Base-by-base conservation (phyloP, 148 eudicot species). In the Rhododendron henanense region DNA sequence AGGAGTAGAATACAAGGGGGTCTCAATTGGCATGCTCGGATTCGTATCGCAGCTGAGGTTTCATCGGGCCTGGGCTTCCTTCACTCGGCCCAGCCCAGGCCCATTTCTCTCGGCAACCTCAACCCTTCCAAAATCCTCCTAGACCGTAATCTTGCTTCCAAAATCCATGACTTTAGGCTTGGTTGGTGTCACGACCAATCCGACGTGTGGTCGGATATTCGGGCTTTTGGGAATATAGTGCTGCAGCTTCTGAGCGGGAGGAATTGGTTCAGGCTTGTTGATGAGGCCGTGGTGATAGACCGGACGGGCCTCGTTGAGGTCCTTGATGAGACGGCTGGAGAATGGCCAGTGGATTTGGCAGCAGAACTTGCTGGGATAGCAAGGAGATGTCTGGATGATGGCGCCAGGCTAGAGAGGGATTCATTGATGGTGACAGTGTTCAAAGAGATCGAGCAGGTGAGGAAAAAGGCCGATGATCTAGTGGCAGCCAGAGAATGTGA, bases 161-260 rank as follows among this genome's bases (percentile, higher is more conserved):
- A 93, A 85, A 84, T 95, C 83, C 84, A 91, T 67, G 87, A 90
- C 10, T 86, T 90, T 4, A 84, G 84, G 87, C 84, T 85, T 53
- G 85, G 78, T 45, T 87, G 86, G 57, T 85, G 78, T 50, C n/a
- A 71, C 3, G 76, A 87, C 23, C 51, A 89, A n/a, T 55, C 85
- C 63, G 84, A 89, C 33, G 35, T 90, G 55, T 85, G 23, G 69
- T 85, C 89, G 10, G 93, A 94, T 85, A 87, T 92, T 16, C 75
- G 41, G 25, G 91, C 94, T 81, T 90, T 91, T 33, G 98, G 98
- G 55, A 91, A 86, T 80, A 85, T 95, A 79, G 61, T 95, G 41
- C 87, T 95, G 82, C 97, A 94, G 84, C 96, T 95, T 59, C 90
- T 93, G 78, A 88, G 87, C 0, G 98, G 98, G 33, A 91, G 89